Percentiles rank a stretch among this genome's conserved stretches.
phyloP scores from a whole-genome alignment of 2,329 filamentous ascomycete genomes.

The Iodosphaeria phyllophila region DNA sequence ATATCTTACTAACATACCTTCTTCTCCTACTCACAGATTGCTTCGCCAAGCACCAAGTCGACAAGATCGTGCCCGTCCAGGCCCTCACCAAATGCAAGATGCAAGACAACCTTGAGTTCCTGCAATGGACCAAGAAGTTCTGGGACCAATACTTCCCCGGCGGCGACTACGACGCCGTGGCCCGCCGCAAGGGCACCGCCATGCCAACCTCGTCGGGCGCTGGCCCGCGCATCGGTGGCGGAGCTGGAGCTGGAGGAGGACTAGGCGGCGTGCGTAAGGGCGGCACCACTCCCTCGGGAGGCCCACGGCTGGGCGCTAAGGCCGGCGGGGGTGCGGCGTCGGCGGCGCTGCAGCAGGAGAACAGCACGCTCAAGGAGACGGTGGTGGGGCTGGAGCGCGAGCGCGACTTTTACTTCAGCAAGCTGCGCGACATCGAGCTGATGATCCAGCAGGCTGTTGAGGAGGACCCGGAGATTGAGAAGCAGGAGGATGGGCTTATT shows the following conservation, averaged over 20 bases:
- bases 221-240: constrained; percentile 28
- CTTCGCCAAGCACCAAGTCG: constrained; percentile 73
- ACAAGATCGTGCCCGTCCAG: constrained; percentile 79
- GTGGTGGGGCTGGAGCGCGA: constrained; percentile 90
- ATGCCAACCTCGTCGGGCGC: constrained; percentile 30
- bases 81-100: constrained; percentile 94
- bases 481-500: constrained; percentile 78
- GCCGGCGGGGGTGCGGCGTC: constrained; percentile 32
- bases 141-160: constrained; percentile 98
- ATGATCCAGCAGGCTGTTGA: constrained; percentile 87
- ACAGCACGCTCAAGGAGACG: constrained; percentile 78
- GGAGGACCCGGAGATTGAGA: constrained; percentile 79
- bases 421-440: constrained; percentile 90
- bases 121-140: constrained; percentile 91
- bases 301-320: constrained; percentile 23
- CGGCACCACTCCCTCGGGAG: constrained; percentile 44
- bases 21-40: constrained; percentile 32
- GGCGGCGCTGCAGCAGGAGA: constrained; percentile 67
- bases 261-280: constrained; percentile 28
- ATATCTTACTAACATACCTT: too few relatives aligned
- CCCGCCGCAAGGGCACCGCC: constrained; percentile 61
- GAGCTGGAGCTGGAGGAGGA: constrained; percentile 31
- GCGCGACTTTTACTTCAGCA: constrained; percentile 98
- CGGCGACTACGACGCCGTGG: constrained; percentile 85
- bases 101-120: constrained; percentile 98